These are phyloP conservation scores for Yamadazyma sp. DNA, from an alignment of 1,139 yeast species.

Conservation along the genomic window DNA sequence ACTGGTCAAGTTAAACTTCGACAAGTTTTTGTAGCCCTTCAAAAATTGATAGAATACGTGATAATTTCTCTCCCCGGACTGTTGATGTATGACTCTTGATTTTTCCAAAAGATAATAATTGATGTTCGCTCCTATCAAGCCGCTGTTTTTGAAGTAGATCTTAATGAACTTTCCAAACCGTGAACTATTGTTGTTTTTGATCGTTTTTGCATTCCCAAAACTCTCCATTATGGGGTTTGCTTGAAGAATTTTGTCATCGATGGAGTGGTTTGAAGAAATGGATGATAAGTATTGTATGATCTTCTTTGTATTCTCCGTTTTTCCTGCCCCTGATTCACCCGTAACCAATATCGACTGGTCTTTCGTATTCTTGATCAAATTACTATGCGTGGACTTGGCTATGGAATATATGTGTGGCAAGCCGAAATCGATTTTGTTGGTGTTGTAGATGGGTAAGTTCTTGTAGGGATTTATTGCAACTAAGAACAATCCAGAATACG, in stretches of 20 bases:
- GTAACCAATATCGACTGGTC: constrained; percentile 93
- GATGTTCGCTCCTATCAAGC: constrained; percentile 83
- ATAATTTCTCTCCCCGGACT: constrained; percentile 77
- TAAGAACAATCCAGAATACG: constrained; percentile 78
- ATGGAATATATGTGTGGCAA: constrained; percentile 90
- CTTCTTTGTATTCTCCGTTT: constrained; percentile 95
- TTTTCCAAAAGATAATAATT: constrained; percentile 94
- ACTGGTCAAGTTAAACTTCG: constrained; percentile 47
- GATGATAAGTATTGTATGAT: constrained; percentile 90
- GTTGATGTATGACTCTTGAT: constrained; percentile 87
- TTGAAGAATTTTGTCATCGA: constrained; percentile 84
- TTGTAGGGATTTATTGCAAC: constrained; percentile 96
- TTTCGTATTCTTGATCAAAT: constrained; percentile 64
- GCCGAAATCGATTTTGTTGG: constrained; percentile 45
- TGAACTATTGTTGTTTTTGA: constrained; percentile 90
- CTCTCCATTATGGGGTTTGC: constrained; percentile 96
- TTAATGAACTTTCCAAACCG: constrained; percentile 96
- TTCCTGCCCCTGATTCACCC: constrained; percentile 99
- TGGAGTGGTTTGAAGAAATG: constrained; percentile 40
- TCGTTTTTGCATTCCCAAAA: constrained; percentile 97
- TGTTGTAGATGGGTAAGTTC: constrained; percentile 70
- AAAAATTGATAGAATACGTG: constrained; percentile 90
- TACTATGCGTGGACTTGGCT: constrained; percentile 84
- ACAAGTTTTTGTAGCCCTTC: constrained; percentile 60
- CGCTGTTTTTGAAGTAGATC: constrained; percentile 66